phyloP scores from a whole-genome alignment of 2,329 filamentous ascomycete genomes.

The Colletotrichum magnum region DNA sequence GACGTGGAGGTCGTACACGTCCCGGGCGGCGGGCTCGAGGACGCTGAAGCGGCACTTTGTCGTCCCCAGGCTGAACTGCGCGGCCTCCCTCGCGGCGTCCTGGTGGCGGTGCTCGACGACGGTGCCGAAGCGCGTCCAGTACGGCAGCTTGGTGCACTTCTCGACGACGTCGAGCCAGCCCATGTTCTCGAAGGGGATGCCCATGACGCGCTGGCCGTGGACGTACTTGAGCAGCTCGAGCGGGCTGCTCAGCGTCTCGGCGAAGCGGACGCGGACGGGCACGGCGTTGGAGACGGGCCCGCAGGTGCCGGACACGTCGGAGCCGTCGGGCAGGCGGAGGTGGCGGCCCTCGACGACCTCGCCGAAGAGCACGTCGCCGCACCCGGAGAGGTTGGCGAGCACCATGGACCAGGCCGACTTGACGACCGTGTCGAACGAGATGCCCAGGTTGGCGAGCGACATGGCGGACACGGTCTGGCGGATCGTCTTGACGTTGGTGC shows the following conservation, averaged over 20 bases:
- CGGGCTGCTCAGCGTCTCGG: constrained; percentile 59
- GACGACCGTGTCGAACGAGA: constrained; percentile 66
- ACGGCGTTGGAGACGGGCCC: constrained; percentile 64
- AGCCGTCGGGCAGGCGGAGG: constrained; percentile 55
- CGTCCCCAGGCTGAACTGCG: constrained; percentile 60
- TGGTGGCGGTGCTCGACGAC: constrained; percentile 66
- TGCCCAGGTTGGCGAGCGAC: constrained; percentile 58
- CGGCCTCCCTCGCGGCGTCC: constrained; percentile 55
- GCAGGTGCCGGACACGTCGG: constrained; percentile 70
- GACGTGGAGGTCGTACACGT: constrained; percentile 62
- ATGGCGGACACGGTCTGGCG: constrained; percentile 57
- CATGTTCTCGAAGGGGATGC: constrained; percentile 65
- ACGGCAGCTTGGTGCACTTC: constrained; percentile 67
- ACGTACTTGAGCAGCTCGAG: constrained; percentile 64
- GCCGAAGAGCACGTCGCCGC: constrained; percentile 69
- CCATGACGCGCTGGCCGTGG: constrained; percentile 63
- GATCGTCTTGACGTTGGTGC: constrained; percentile 56
- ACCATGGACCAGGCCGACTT: constrained; percentile 72
- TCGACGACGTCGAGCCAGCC: constrained; percentile 66
- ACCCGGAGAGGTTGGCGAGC: constrained; percentile 64
- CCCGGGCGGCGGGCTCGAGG: constrained; percentile 56
- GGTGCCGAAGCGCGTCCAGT: constrained; percentile 68
- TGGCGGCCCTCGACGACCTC: constrained; percentile 66
- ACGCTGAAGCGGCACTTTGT: constrained; percentile 61
- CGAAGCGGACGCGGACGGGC: constrained; percentile 64